Evolutionary conservation across 495 filamentous ascomycete species (phyloP).

Genomic region (Trichoderma erinaceum): DNA sequence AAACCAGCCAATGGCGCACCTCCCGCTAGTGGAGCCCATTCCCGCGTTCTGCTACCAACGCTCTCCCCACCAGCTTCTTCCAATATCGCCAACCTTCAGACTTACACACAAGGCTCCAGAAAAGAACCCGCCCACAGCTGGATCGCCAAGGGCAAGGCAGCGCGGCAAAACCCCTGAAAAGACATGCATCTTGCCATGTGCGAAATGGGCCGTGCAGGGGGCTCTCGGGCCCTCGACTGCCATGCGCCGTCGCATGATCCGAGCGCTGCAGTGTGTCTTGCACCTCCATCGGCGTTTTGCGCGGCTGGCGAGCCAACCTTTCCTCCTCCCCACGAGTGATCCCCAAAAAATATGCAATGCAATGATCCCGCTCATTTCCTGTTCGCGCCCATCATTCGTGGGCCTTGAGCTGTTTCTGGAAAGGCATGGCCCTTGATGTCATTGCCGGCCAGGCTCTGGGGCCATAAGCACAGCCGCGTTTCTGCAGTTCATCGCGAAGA

Average conservation of each 20-base stretch:
- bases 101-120: background rate
- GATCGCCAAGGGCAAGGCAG: background rate
- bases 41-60: background rate
- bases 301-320: background rate
- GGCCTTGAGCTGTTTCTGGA: background rate
- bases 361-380: slow-evolving; percentile 10
- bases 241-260: background rate
- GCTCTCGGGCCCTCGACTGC: background rate
- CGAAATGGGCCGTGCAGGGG: background rate
- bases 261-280: background rate
- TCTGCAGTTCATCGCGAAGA: background rate
- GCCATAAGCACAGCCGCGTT: background rate
- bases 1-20: background rate
- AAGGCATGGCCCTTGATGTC: background rate
- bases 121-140: background rate
- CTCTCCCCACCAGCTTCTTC: no score
- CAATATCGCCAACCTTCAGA: background rate
- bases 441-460: slow-evolving; percentile 1
- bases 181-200: background rate
- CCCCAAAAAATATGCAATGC: background rate
- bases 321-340: background rate
- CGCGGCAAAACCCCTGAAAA: background rate
- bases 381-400: background rate
- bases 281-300: background rate
- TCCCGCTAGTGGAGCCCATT: background rate